These are phyloP conservation scores for Remersonia thermophila DNA, from an alignment of 2,329 filamentous ascomycete species.

Conservation along the genomic window DNA sequence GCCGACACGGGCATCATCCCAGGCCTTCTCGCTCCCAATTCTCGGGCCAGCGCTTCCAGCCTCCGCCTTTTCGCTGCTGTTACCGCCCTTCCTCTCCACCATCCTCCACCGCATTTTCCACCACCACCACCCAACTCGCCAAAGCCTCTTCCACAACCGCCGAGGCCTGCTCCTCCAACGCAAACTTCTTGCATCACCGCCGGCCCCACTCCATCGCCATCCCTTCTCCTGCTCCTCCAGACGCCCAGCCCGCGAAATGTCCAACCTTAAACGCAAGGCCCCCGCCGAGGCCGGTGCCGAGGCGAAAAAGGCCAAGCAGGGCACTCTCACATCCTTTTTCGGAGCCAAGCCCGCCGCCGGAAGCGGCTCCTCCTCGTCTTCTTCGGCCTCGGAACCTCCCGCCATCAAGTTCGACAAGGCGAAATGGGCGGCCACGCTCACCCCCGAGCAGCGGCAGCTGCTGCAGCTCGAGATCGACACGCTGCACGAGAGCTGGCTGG, in stretches of 20 bases:
- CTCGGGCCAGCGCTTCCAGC: neutral
- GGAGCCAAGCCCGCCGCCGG: constrained; percentile 39
- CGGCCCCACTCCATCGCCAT: constrained; percentile 3
- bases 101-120: too few species aligned
- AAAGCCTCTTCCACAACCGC: too few species aligned
- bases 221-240: neutral
- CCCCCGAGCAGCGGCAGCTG: constrained; percentile 67
- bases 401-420: constrained; percentile 67
- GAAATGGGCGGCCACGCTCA: constrained; percentile 75
- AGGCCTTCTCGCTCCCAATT: constrained; percentile 1
- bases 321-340: constrained; percentile 85
- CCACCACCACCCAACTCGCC: too few species aligned
- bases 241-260: constrained; percentile 27
- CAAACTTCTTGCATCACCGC: constrained; percentile 1
- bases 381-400: constrained; percentile 20
- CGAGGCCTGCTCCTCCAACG: neutral
- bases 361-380: constrained; percentile 4
- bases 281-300: constrained; percentile 34
- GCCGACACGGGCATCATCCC: neutral
- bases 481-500: constrained; percentile 82
- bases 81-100: neutral
- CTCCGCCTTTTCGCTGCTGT: neutral
- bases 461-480: constrained; percentile 86
- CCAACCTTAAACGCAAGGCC: constrained; percentile 56
- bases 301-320: constrained; percentile 58